Conservation (phyloP, 305 asterid genomes). For the Fraxinus latifolia region DNA sequence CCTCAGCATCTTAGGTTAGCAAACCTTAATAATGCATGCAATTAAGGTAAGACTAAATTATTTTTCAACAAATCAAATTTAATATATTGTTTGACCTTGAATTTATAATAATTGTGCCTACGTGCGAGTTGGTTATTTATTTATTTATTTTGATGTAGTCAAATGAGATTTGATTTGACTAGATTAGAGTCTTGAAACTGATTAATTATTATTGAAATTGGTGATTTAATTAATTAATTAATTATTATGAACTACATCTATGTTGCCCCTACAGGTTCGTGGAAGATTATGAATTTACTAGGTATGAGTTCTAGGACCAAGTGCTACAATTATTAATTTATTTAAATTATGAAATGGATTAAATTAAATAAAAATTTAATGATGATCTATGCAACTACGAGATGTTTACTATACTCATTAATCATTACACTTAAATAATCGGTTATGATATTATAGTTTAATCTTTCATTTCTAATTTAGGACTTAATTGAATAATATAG, state of each 20-base stretch:
- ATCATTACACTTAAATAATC: background rate
- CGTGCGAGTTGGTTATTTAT: background rate
- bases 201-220: background rate
- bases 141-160: background rate
- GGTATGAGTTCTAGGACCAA: background rate
- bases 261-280: constrained; percentile 3
- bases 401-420: background rate
- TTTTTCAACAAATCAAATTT: background rate
- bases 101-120: background rate
- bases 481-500: background rate
- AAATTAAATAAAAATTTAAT: background rate
- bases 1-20: background rate
- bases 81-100: background rate
- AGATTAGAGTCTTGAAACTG: background rate
- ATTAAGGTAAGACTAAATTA: background rate
- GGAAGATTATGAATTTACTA: background rate
- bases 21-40: background rate
- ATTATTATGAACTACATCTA: background rate
- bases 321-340: background rate
- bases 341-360: background rate
- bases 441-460: background rate
- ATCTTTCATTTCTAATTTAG: background rate
- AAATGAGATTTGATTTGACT: background rate
- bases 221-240: background rate
- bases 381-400: background rate